Percentiles rank a stretch among this genome's conserved stretches.
Conservation (phyloP, 768 basidiomycete genomes). For the Tricholoma sp. region DNA sequence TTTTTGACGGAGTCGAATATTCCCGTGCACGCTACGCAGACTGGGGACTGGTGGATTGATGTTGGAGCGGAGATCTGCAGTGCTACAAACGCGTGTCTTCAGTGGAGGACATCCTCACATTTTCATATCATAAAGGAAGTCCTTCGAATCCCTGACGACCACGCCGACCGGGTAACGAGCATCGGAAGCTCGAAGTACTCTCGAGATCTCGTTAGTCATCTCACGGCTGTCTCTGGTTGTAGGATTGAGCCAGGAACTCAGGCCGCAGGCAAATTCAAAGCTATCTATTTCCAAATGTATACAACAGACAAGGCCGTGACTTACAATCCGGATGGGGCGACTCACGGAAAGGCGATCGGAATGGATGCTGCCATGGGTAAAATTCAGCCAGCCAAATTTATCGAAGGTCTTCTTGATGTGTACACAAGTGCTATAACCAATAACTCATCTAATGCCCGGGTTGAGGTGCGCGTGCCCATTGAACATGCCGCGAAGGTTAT, state of each 20-base stretch:
- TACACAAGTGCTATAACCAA: constrained; percentile 13
- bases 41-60: constrained; percentile 18
- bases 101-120: constrained; percentile 11
- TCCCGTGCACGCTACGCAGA: background rate
- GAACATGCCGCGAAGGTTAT: too few relatives aligned
- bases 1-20: background rate
- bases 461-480: too few relatives aligned
- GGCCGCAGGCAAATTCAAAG: constrained; percentile 11
- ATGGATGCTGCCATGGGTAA: background rate
- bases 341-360: constrained; percentile 12
- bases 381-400: background rate
- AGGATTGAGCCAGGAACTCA: constrained; percentile 18
- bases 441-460: constrained; percentile 19
- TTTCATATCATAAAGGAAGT: background rate
- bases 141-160: background rate
- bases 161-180: background rate
- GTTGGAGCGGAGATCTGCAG: constrained; percentile 16
- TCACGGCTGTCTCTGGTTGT: constrained; percentile 26
- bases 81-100: constrained; percentile 1
- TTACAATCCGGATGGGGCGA: constrained; percentile 11
- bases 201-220: constrained; percentile 8
- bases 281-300: constrained; percentile 26
- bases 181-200: constrained; percentile 4
- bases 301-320: constrained; percentile 27
- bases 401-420: constrained; percentile 12